A percentile compares a stretch with the other conserved stretches of the same genome.
Evolutionary conservation across 2,329 filamentous ascomycete genomes (phyloP).

Genomic region (Remersonia thermophila): DNA sequence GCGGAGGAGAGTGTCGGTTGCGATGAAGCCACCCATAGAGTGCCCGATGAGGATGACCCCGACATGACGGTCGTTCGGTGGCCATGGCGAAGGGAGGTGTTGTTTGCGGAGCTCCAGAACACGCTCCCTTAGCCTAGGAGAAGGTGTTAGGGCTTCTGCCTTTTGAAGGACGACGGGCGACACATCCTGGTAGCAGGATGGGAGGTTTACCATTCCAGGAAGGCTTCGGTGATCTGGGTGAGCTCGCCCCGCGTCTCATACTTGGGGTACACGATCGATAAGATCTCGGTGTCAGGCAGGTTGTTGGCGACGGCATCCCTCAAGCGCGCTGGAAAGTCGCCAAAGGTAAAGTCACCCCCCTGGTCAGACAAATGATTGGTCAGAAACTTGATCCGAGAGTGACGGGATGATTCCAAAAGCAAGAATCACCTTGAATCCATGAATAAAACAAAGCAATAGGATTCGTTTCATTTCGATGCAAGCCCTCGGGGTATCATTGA

Average conservation of each 20-base stretch:
- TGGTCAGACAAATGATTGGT: constrained; percentile 20
- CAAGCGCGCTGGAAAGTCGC: constrained; percentile 53
- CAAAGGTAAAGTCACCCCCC: constrained; percentile 59
- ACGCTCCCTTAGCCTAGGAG: constrained; percentile 61
- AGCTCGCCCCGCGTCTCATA: constrained; percentile 64
- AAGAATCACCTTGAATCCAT: constrained; percentile 32
- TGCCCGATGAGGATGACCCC: too few species aligned
- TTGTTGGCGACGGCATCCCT: constrained; percentile 44
- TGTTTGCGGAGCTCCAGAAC: constrained; percentile 68
- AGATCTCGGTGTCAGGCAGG: constrained; percentile 47
- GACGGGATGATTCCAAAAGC: too few species aligned
- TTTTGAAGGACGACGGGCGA: background rate
- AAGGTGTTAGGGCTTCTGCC: background rate
- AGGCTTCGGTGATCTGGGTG: constrained; percentile 31
- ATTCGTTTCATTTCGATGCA: constrained; percentile 33
- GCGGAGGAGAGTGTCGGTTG: constrained; percentile 65
- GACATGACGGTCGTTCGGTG: constrained; percentile 22
- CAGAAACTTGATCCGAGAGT: background rate
- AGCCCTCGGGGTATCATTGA: too few species aligned
- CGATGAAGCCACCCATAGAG: constrained; percentile 75
- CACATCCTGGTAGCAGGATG: background rate
- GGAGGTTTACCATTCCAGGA: constrained; percentile 32
- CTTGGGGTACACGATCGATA: constrained; percentile 54
- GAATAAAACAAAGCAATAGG: constrained; percentile 59
- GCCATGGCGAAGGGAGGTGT: constrained; percentile 57